Evolutionary conservation across 2,329 filamentous ascomycete species (phyloP).

Genomic region (Gaeumannomyces tritici): DNA sequence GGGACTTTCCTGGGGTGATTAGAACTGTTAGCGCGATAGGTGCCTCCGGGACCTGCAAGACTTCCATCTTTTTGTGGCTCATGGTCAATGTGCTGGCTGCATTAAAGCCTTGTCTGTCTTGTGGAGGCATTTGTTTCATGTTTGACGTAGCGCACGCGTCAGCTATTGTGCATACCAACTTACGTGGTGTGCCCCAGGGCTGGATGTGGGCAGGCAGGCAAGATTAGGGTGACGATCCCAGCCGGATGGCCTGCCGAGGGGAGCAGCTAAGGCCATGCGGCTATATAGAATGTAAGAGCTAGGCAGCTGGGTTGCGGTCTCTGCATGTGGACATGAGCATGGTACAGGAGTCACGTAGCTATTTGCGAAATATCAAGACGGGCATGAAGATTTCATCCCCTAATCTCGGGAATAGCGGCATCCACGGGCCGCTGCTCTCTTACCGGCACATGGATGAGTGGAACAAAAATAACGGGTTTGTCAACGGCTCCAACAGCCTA

Average conservation of each 20-base stretch:
- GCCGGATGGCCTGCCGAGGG: background rate
- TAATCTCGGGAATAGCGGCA: background rate
- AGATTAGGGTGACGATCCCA: background rate
- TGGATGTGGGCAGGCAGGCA: background rate
- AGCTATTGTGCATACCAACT: background rate
- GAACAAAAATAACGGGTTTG: background rate
- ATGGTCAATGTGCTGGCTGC: too few species aligned
- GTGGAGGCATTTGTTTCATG: background rate
- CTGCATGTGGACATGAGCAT: background rate
- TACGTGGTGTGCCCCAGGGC: too few species aligned
- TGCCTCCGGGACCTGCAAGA: too few species aligned
- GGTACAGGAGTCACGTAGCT: background rate
- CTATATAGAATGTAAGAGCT: background rate
- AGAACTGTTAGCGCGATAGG: too few species aligned
- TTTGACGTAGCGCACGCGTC: background rate
- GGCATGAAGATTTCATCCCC: background rate
- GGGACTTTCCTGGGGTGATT: too few species aligned
- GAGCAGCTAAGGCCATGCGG: background rate
- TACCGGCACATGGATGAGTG: background rate
- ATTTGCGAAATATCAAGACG: background rate
- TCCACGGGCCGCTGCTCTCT: background rate
- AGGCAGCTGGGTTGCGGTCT: background rate
- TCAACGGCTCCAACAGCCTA: background rate
- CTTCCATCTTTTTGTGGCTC: too few species aligned
- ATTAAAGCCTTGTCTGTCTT: background rate